Evolutionary conservation across 176 grass and related monocot genomes (phyloP), one percentile per base, ranked within the genome.

Genomic region (maize (Zea mays)): DNA sequence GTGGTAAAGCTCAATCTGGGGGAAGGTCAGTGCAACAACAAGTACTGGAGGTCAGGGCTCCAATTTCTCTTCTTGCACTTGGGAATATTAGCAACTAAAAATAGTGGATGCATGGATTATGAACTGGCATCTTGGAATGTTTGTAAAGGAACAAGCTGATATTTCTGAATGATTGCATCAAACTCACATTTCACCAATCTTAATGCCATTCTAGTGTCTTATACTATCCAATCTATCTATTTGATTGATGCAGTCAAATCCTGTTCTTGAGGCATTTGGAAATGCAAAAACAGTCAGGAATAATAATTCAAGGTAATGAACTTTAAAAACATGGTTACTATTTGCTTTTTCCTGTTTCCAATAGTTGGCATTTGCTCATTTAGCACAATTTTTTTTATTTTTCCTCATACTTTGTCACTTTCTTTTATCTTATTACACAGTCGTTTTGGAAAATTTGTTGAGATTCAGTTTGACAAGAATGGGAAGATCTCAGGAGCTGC

Each of bases 221-320:
- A 57, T 78, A 20, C 43, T 85, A 79, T 82, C 65, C n/a, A 78
- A 79, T 58, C 59, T 67, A 82, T 78, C 65, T 63, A 59, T 79
- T 89, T 78, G 49, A 77, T 86, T 87, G 45, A 76, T 64, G 75
- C 81, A 95, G 92, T 95, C 92, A 65, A 95, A 95, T 81, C 92
- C 92, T 79, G 92, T 95, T 75, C 92, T 95, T 40, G 92, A 95
- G 87, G 92, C 92, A 82, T 95, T 95, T 87, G 92, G 92, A 81
- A 95, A 95, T 75, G 92, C 92, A 66, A 95, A 95, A 81, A 95
- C 92, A 76, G 92, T 95, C 65, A 82, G 92, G 90, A 95, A 95
- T 85, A 95, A 95, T 66, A 95, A 95, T 77, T 95, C 92, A 6
- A 95, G 92, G 92, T 95, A 85, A 70, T 74, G 47, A 81, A 48